phyloP scores from a whole-genome alignment of 495 filamentous ascomycete species.

The Podospora conica region DNA sequence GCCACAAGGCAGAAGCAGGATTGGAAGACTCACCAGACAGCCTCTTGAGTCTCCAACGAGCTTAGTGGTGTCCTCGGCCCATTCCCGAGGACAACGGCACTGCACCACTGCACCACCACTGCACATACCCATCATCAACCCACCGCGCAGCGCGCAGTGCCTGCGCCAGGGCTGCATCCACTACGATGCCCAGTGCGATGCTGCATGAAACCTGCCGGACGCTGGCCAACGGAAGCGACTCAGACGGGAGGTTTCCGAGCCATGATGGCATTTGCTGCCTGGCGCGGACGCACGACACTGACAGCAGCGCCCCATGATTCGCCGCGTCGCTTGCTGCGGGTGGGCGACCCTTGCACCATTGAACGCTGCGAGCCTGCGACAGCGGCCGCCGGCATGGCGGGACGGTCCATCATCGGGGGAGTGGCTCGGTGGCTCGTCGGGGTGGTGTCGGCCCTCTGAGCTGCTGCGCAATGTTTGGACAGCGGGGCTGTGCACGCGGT shows the following conservation, averaged over 20 bases:
- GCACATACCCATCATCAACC: not conserved
- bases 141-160: not conserved
- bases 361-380: not conserved
- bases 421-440: not conserved
- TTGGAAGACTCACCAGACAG: constrained; percentile 11
- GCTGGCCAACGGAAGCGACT: not conserved
- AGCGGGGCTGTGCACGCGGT: constrained; percentile 4
- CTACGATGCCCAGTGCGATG: not conserved
- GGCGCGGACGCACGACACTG: constrained; percentile 9
- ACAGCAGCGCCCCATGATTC: not conserved
- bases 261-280: constrained; percentile 4
- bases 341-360: not conserved
- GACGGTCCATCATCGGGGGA: not conserved
- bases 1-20: constrained; percentile 2
- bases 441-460: not conserved
- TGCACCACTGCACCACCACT: not conserved
- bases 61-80: not conserved
- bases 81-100: not conserved
- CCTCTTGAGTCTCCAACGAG: not conserved
- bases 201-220: not conserved
- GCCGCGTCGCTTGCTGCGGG: constrained; percentile 1
- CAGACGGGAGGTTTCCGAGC: not conserved
- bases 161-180: constrained; percentile 4
- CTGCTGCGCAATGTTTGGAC: constrained; percentile 7
- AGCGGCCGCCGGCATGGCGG: not conserved